Evolutionary conservation across 2,329 filamentous ascomycete genomes (phyloP).

Genomic region (Lomentospora prolificans): DNA sequence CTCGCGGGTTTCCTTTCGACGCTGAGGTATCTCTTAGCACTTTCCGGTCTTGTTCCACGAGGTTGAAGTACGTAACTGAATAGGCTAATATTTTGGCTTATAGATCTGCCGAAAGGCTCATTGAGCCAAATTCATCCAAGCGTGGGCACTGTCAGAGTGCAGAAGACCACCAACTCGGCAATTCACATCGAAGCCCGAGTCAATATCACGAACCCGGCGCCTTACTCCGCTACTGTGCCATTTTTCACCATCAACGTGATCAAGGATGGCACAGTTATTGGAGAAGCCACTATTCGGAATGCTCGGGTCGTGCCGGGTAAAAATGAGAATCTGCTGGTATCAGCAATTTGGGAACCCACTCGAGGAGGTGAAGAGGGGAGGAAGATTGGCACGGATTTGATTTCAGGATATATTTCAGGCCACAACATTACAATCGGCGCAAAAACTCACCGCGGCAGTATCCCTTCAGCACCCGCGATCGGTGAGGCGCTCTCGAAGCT

Average conservation of each 20-base stretch:
- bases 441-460: constrained; percentile 57
- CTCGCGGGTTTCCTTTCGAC: constrained; percentile 1
- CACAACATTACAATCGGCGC: constrained; percentile 74
- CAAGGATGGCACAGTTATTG: constrained; percentile 64
- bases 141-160: constrained; percentile 60
- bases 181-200: constrained; percentile 62
- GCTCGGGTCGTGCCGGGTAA: constrained; percentile 55
- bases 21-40: constrained; percentile 7
- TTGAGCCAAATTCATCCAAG: constrained; percentile 42
- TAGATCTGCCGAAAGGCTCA: constrained; percentile 49
- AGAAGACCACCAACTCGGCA: constrained; percentile 61
- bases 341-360: constrained; percentile 65
- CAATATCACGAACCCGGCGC: constrained; percentile 84
- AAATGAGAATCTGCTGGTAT: constrained; percentile 60
- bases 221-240: constrained; percentile 75
- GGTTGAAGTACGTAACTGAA: constrained; percentile 2
- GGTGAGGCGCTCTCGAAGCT: constrained; percentile 65
- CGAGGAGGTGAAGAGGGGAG: constrained; percentile 50
- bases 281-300: constrained; percentile 60
- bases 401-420: constrained; percentile 83
- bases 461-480: constrained; percentile 64
- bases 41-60: constrained; percentile 5
- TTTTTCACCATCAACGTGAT: constrained; percentile 68
- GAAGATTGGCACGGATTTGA: constrained; percentile 56
- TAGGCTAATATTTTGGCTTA: no score